Evolutionary conservation across 371 early-diverging fungal species (phyloP).

Genomic region (Quaeritorhiza haematococci): DNA sequence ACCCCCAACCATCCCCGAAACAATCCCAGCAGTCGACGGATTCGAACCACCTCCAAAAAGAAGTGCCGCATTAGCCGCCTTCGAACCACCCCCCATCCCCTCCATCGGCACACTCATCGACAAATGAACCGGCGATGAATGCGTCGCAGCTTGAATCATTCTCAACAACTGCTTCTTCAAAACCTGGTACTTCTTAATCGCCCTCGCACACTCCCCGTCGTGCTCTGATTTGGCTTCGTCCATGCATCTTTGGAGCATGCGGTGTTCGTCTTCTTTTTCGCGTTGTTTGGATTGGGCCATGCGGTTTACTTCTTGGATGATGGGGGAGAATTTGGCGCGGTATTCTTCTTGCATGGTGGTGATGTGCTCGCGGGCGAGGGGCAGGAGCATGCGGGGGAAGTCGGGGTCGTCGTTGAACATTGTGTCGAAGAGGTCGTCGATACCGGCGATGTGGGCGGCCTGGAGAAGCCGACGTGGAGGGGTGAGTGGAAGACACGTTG

Average conservation of each 20-base stretch:
- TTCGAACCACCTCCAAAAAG: too few species aligned
- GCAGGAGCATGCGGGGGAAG: slow-evolving; percentile 31
- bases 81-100: too few species aligned
- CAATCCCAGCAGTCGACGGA: too few species aligned
- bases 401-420: slow-evolving; percentile 46
- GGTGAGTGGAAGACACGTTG: neutral
- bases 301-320: slow-evolving; percentile 38
- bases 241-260: slow-evolving; percentile 25
- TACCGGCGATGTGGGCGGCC: slow-evolving; percentile 40
- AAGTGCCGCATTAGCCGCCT: too few species aligned
- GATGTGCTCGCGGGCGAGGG: slow-evolving; percentile 29
- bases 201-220: slow-evolving; percentile 29
- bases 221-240: slow-evolving; percentile 23
- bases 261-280: slow-evolving; percentile 36
- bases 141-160: neutral
- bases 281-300: slow-evolving; percentile 33
- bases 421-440: slow-evolving; percentile 40
- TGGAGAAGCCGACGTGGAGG: too few species aligned
- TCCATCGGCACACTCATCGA: too few species aligned
- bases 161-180: slow-evolving; percentile 41
- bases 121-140: too few species aligned
- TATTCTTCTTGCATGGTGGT: slow-evolving; percentile 28
- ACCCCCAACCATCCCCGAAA: too few species aligned
- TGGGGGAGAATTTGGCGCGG: slow-evolving; percentile 41
- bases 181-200: slow-evolving; percentile 32